Evolutionary conservation across 768 basidiomycete genomes (phyloP).

Genomic region (Tricholoma flavovirens): DNA sequence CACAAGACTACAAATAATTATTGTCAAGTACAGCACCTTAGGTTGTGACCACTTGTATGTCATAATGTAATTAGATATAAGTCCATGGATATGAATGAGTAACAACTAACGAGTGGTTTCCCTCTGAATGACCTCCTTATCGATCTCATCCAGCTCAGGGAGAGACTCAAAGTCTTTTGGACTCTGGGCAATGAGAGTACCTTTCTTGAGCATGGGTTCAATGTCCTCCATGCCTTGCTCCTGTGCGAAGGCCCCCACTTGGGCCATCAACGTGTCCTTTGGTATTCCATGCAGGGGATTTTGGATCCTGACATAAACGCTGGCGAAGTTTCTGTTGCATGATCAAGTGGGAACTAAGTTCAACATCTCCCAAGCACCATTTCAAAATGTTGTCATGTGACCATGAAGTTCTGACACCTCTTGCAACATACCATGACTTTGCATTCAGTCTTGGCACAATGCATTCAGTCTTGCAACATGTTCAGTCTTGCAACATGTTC

Average conservation of each 20-base stretch:
- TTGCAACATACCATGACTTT: no score
- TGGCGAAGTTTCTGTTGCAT: no score
- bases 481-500: no score
- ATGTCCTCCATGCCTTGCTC: constrained; percentile 43
- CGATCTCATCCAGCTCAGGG: constrained; percentile 30
- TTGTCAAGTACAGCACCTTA: constrained; percentile 34
- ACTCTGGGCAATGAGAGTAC: constrained; percentile 68
- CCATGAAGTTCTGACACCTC: no score
- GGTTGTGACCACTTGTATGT: constrained; percentile 46
- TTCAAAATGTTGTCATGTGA: no score
- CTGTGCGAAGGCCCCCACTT: constrained; percentile 56
- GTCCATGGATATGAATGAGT: neutral
- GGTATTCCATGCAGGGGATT: constrained; percentile 52
- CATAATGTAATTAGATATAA: neutral
- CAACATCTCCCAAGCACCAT: no score
- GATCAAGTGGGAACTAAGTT: no score
- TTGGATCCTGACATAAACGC: constrained; percentile 42
- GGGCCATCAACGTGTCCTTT: constrained; percentile 49
- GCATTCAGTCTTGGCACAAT: no score
- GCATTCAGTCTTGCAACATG: no score
- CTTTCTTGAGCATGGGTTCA: constrained; percentile 50
- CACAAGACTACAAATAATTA: constrained; percentile 57
- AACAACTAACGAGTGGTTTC: constrained; percentile 38
- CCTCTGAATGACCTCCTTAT: constrained; percentile 34
- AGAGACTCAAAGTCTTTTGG: constrained; percentile 43